Percentiles rank a stretch among this genome's conserved stretches.
These are phyloP conservation scores for Achlya hypogyna DNA, from an alignment of 352 stramenopile genomes.

Conservation along the genomic window DNA sequence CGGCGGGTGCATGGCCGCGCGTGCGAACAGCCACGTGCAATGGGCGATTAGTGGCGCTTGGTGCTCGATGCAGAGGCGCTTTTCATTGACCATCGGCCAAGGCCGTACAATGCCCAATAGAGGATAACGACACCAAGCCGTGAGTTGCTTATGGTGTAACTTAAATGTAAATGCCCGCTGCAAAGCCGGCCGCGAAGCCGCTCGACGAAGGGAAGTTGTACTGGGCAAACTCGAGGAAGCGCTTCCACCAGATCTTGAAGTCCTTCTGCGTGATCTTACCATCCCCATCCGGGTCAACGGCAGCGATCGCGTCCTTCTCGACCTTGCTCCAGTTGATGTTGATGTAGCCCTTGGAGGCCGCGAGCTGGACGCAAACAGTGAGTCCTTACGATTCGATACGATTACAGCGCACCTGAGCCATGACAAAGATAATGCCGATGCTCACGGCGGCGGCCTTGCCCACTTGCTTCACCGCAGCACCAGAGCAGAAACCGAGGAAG, in stretches of 20 bases:
- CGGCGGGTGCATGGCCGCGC: too few species aligned
- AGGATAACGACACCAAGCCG: too few species aligned
- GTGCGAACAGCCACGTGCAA: too few species aligned
- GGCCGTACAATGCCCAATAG: too few species aligned
- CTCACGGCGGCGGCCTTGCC: conserved; percentile 68
- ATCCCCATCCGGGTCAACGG: conserved; percentile 75
- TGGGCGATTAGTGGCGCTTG: too few species aligned
- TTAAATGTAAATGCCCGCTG: conserved; percentile 6
- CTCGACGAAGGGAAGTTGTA: conserved; percentile 73
- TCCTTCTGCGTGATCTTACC: conserved; percentile 80
- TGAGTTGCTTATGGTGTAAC: neutral
- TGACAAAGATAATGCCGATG: conserved; percentile 68
- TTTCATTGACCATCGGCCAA: too few species aligned
- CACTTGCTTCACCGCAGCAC: conserved; percentile 75
- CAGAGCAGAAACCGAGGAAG: conserved; percentile 71
- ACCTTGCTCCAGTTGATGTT: conserved; percentile 87
- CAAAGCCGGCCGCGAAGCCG: conserved; percentile 16
- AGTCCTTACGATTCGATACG: neutral
- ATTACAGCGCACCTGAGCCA: conserved; percentile 33
- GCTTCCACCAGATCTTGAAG: conserved; percentile 64
- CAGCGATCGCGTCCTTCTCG: conserved; percentile 71
- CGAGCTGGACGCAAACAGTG: conserved; percentile 25
- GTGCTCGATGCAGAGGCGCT: too few species aligned
- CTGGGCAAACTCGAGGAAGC: conserved; percentile 60
- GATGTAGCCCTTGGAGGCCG: conserved; percentile 80